phyloP scores from a whole-genome alignment of 768 basidiomycete genomes.

The Suillus occidentalis region DNA sequence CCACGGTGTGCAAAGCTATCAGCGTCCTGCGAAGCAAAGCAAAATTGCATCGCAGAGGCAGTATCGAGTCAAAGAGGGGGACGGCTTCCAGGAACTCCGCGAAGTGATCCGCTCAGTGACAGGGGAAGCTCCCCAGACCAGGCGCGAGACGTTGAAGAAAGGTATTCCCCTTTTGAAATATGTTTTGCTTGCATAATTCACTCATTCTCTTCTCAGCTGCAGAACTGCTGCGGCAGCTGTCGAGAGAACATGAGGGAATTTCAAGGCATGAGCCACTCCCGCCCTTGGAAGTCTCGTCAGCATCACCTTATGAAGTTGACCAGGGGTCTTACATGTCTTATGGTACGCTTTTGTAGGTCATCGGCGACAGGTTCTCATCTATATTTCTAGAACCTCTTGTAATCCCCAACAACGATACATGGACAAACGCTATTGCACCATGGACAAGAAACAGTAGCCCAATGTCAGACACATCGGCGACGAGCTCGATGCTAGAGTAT shows the following conservation, averaged over 20 bases:
- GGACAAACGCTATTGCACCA: neutral
- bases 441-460: conserved; percentile 2
- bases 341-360: neutral
- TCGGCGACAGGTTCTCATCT: neutral
- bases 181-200: neutral
- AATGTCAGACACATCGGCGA: conserved; percentile 1
- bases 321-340: neutral
- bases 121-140: conserved; percentile 25
- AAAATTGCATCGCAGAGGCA: conserved; percentile 24
- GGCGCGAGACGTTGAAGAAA: conserved; percentile 28
- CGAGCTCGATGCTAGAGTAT: neutral
- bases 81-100: conserved; percentile 32
- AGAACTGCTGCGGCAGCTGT: neutral
- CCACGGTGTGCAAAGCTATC: neutral
- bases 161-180: conserved; percentile 10
- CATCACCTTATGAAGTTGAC: neutral
- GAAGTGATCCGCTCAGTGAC: conserved; percentile 25
- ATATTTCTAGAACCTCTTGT: neutral
- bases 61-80: conserved; percentile 31
- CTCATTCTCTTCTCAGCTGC: conserved; percentile 3
- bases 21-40: conserved; percentile 3
- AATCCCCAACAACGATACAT: conserved; percentile 1
- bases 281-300: neutral
- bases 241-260: neutral
- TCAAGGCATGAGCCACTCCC: conserved; percentile 1